These are phyloP conservation scores for Pyracantha coccinea DNA, from an alignment of 331 rosid genomes.

Conservation along the genomic window DNA sequence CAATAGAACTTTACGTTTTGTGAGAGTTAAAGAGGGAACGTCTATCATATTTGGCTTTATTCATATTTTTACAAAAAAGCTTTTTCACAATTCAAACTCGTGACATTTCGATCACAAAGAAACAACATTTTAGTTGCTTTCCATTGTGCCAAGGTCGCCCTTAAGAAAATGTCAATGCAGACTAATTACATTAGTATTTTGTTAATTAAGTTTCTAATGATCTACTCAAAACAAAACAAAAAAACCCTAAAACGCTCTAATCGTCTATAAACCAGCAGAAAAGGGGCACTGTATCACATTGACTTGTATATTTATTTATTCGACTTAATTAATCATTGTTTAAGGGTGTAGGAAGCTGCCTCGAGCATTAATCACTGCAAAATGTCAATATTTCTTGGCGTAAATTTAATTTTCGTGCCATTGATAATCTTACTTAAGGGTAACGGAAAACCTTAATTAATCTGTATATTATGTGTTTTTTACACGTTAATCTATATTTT, in stretches of 20 bases:
- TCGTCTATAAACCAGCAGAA: slow-evolving; percentile 2
- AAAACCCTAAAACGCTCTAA: neutral
- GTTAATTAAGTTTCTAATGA: neutral
- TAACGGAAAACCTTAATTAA: neutral
- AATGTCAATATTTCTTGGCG: neutral
- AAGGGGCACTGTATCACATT: slow-evolving; percentile 17
- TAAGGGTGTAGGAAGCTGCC: slow-evolving; percentile 21
- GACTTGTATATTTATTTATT: neutral
- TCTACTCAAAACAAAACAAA: neutral
- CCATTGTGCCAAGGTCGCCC: too few species aligned
- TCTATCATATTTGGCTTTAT: too few species aligned
- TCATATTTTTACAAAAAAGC: too few species aligned
- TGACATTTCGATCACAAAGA: too few species aligned
- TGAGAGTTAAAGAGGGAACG: too few species aligned
- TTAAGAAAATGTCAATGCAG: neutral
- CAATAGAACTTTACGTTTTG: too few species aligned
- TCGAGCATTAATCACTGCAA: neutral
- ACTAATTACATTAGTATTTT: neutral
- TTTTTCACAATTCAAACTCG: too few species aligned
- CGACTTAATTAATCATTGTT: slow-evolving; percentile 27
- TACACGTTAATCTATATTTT: neutral
- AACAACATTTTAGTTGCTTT: too few species aligned
- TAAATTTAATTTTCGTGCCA: neutral
- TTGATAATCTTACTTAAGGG: neutral
- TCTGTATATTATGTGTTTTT: neutral